These are phyloP conservation scores for Podospora tetraspora DNA, from an alignment of 495 filamentous ascomycete genomes.

Conservation along the genomic window DNA sequence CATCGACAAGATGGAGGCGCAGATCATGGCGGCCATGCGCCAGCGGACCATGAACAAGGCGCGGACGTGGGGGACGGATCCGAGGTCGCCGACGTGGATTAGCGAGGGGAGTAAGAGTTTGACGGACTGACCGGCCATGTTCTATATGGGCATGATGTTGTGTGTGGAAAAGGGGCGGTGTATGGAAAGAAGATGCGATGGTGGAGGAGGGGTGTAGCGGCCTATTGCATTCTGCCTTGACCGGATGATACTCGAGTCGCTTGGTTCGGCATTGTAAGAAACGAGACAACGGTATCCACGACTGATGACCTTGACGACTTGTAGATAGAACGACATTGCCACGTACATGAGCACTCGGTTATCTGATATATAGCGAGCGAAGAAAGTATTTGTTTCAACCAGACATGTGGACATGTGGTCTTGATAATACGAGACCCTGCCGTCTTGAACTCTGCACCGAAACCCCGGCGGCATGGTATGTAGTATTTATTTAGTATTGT, in stretches of 20 bases:
- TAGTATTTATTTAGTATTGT: neutral
- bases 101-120: slow-evolving; percentile 2
- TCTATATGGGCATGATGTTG: neutral
- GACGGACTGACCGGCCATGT: neutral
- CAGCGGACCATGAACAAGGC: slow-evolving; percentile 49
- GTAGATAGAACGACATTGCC: neutral
- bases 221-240: neutral
- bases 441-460: neutral
- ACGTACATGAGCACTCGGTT: neutral
- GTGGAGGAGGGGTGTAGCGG: neutral
- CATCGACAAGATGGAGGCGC: slow-evolving; percentile 49
- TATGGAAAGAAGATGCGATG: neutral
- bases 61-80: slow-evolving; percentile 38
- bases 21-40: slow-evolving; percentile 49
- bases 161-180: neutral
- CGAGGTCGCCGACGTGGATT: slow-evolving; percentile 9
- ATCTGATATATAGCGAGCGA: neutral
- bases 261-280: neutral
- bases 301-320: neutral
- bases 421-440: too few species aligned
- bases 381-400: neutral
- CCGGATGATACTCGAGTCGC: neutral
- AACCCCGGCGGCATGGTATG: neutral
- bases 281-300: neutral
- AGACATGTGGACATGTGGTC: neutral